phyloP scores from a whole-genome alignment of 345 rosid species.

The Arabis hirsuta region DNA sequence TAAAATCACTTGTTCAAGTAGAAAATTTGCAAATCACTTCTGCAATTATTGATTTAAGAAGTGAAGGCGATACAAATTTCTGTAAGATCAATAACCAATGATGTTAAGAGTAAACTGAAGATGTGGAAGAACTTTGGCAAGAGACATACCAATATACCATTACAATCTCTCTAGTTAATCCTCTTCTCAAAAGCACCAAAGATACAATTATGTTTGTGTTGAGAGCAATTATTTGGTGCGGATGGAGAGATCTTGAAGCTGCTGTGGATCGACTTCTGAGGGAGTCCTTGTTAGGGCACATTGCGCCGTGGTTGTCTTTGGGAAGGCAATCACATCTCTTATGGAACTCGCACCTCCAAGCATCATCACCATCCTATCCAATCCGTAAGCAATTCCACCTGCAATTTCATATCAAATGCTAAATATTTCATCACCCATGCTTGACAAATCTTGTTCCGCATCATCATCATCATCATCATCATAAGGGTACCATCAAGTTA shows the following conservation, averaged over 20 bases:
- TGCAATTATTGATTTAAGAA: conserved; percentile 17
- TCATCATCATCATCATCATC: neutral
- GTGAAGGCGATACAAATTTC: conserved; percentile 23
- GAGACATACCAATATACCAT: conserved; percentile 23
- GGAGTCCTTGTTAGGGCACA: conserved; percentile 93
- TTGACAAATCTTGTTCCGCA: conserved; percentile 24
- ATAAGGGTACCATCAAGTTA: conserved; percentile 6
- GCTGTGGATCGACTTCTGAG: conserved; percentile 86
- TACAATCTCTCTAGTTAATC: conserved; percentile 13
- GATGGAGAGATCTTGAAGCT: conserved; percentile 74
- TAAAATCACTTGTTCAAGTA: conserved; percentile 7
- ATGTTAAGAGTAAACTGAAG: conserved; percentile 13
- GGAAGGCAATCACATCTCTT: conserved; percentile 95
- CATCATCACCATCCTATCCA: conserved; percentile 93
- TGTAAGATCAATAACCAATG: conserved; percentile 7
- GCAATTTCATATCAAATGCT: conserved; percentile 32
- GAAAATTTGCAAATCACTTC: conserved; percentile 5
- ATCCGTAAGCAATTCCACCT: conserved; percentile 95
- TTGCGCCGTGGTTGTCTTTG: conserved; percentile 93
- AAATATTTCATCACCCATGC: conserved; percentile 25
- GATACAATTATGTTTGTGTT: conserved; percentile 8
- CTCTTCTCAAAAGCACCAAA: conserved; percentile 7
- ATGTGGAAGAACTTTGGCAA: conserved; percentile 25
- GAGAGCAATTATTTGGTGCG: conserved; percentile 44
- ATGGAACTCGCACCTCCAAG: conserved; percentile 78